These are phyloP conservation scores for Teratosphaeria gauchensis DNA, from an alignment of 2,329 filamentous ascomycete genomes.

Conservation along the genomic window DNA sequence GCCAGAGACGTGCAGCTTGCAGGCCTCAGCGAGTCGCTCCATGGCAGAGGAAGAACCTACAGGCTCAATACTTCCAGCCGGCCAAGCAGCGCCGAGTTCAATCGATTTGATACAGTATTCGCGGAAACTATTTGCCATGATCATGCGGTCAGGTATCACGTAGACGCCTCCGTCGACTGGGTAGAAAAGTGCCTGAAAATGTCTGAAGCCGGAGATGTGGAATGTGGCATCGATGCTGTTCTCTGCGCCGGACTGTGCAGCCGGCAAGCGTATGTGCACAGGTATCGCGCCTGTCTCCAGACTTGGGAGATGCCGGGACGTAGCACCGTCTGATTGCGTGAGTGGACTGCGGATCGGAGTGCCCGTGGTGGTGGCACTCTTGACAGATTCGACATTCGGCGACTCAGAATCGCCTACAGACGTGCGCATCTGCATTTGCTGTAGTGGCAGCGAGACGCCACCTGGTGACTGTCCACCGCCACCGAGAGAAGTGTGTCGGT, in stretches of 20 bases:
- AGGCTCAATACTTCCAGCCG: constrained; percentile 4
- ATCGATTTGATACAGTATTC: background rate
- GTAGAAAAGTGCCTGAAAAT: constrained; percentile 2
- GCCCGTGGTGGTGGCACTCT: constrained; percentile 4
- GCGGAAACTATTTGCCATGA: constrained; percentile 10
- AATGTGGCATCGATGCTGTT: constrained; percentile 2
- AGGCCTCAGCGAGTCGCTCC: constrained; percentile 11
- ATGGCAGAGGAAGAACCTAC: background rate
- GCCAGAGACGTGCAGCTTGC: constrained; percentile 13
- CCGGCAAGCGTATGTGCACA: too few species aligned
- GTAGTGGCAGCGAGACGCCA: background rate
- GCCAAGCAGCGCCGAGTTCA: background rate
- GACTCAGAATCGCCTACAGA: background rate
- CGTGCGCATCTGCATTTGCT: background rate
- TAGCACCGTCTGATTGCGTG: too few species aligned
- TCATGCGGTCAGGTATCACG: constrained; percentile 5
- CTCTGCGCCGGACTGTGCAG: too few species aligned
- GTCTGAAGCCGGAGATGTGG: background rate
- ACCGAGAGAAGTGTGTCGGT: background rate
- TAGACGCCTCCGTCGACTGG: constrained; percentile 1
- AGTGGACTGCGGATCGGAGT: background rate
- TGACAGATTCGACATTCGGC: background rate
- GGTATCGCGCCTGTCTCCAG: too few species aligned
- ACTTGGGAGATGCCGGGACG: background rate
- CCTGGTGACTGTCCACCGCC: background rate